Base-by-base conservation (phyloP, 169 alveolate species). In the Neospora caninum region DNA sequence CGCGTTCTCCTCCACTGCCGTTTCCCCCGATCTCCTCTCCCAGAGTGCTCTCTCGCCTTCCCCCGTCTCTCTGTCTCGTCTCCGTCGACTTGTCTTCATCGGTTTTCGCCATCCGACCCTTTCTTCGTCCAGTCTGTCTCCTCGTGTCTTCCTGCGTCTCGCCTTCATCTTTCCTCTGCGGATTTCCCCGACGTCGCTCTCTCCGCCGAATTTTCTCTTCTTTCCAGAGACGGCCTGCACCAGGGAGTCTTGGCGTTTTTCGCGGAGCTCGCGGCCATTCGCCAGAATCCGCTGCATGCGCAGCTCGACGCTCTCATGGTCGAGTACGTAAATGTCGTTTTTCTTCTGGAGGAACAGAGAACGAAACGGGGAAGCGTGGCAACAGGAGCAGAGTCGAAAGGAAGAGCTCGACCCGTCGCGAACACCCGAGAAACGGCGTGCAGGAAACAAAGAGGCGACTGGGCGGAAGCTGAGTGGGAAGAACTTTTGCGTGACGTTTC, bases 271-370 rank as follows among this genome's bases (percentile, higher is more conserved):
- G 89, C 34, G 38, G 89, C 89, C 42, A 64, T 82, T 38, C 89
- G 89, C 9, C 89, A 82, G 64, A 82, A 82, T 67, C 89, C 89
- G 53, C 67, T 82, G 89, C 89, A 82, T 82, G 89, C 89, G 69
- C 89, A 82, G 64, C 89, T 82, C 69, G 89, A 82, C 67, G 43
- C 41, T 22, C 89, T 82, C 67, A 38, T 82, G 69, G 64, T 43
- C 38, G 89, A 82, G 89, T 82, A 41, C 31, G 89, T 9, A 18
- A 34, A 20, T n/a, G 43, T 45, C 27, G 49, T 34, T 34, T 41
- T 10, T 80, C 88, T 80, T 25, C 88, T 6, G 27, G 58, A 49
- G 9, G 41, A 29, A 25, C 13, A 25, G 34, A n/a, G 80, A 4
- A 6, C 34, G 34, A 9, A n/a, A 20, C 29, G 10, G 31, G 10